Conservation (phyloP, 202 grass and related monocot genomes). For the Dendrocalamus latiflorus region DNA sequence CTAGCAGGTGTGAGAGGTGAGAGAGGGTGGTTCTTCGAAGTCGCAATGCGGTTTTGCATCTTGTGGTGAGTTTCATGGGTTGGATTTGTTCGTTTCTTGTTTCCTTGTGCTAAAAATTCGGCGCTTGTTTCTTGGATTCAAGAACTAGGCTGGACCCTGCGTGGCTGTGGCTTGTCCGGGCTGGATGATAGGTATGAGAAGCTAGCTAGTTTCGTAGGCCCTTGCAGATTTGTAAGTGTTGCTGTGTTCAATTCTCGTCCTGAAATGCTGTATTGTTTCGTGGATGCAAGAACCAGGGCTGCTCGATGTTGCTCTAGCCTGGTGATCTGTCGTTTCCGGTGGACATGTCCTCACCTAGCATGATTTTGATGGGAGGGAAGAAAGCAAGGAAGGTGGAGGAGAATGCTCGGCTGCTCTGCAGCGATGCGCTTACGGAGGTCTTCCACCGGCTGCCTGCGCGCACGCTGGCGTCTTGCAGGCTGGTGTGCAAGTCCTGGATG, state of each 20-base stretch:
- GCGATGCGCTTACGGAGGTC: conserved; percentile 42
- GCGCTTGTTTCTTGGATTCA: conserved; percentile 2
- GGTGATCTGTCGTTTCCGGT: not conserved
- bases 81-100: not conserved
- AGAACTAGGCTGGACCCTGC: not conserved
- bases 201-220: not conserved
- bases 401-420: conserved; percentile 21
- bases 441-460: conserved; percentile 45
- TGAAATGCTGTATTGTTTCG: not conserved
- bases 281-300: not conserved
- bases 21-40: not conserved
- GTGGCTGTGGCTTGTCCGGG: not conserved
- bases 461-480: conserved; percentile 32
- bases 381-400: conserved; percentile 14
- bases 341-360: not conserved
- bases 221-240: not conserved
- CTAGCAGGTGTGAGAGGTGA: conserved; percentile 2
- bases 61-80: not conserved
- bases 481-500: conserved; percentile 55
- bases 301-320: not conserved
- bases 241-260: not conserved
- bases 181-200: conserved; percentile 23
- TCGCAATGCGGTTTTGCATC: conserved; percentile 30
- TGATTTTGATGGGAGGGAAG: conserved; percentile 13
- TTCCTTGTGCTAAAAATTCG: not conserved